Evolutionary conservation across 768 basidiomycete genomes (phyloP), one percentile per base, ranked within the genome.

Genomic region (Amanita rimosa): DNA sequence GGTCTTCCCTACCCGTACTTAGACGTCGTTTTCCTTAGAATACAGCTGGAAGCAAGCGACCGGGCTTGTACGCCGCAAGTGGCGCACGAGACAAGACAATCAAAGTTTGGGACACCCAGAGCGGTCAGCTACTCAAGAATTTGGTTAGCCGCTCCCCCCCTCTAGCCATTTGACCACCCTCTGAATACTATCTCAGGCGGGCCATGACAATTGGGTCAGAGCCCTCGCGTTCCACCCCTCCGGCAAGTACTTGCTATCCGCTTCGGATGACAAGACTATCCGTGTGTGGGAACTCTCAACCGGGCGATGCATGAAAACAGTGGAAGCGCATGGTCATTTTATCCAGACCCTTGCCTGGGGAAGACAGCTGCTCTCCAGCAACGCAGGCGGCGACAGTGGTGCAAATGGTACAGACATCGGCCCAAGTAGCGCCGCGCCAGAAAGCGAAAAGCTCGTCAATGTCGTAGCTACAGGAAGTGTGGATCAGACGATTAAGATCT

Each of bases 21-120:
- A 58, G 31, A 6, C 35, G 33, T 33, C 37, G 16, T 11, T 49
- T 11, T 45, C 40, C 22, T 17, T 9, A 81, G 78, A 73, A 72
- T 53, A 76, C 71, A 40, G 78, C 79, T 49, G 63, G 67, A 16
- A 62, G 56, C 52, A 79, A 72, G 62, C 74, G 64, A 50, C 73
- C 64, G 42, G 82, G 71, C 11, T 58, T 69, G 21, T 93, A 81
- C 60, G 72, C 86, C 6, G 81, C 81, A 8, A 92, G 89, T 11
- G 91, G 89, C 2, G 83, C 87, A 27, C 75, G 93, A 63, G 93
- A 97, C 68, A 95, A 91, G 72, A 81, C 80, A 4, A 88, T 96
- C 68, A 88, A 85, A 58, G 64, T 97, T 14, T 97, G 93, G 93
- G 93, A 96, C 58, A 73, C 80, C 0, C 73, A 81, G 52, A 81